Conservation (phyloP, 2,329 filamentous ascomycete genomes). For the Talaromyces sp. region DNA sequence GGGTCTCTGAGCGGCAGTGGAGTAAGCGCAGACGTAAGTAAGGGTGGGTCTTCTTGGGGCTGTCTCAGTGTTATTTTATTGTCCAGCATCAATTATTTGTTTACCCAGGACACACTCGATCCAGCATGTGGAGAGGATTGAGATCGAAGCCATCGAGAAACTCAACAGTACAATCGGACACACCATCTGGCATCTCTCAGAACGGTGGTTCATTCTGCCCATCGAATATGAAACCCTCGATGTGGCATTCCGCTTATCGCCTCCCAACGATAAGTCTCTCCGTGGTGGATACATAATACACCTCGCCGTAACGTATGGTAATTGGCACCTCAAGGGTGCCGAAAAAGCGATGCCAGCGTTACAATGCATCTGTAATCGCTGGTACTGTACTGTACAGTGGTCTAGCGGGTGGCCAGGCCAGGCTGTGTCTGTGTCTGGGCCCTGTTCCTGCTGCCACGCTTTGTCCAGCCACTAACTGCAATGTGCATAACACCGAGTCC, state of each 20-base stretch:
- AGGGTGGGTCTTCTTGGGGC: background rate
- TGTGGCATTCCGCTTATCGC: background rate
- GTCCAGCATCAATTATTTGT: background rate
- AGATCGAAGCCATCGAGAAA: background rate
- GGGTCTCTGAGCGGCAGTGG: background rate
- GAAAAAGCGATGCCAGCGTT: no score
- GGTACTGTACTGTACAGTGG: background rate
- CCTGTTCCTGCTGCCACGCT: background rate
- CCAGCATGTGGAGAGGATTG: background rate
- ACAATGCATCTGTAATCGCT: background rate
- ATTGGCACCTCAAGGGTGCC: background rate
- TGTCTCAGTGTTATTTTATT: background rate
- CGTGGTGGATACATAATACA: background rate
- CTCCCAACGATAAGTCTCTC: background rate
- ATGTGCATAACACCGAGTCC: background rate
- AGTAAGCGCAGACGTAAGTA: slow-evolving; percentile 1
- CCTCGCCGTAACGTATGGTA: background rate
- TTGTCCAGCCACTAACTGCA: background rate
- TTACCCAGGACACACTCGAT: background rate
- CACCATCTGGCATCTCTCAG: background rate
- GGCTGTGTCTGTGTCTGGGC: background rate
- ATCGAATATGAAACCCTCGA: background rate
- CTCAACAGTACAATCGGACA: no score
- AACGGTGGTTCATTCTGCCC: background rate
- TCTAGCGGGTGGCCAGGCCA: background rate